These are phyloP conservation scores for Sphagnum tenellum DNA, from an alignment of 225 moss, liverwort and hornwort genomes.

Conservation along the genomic window DNA sequence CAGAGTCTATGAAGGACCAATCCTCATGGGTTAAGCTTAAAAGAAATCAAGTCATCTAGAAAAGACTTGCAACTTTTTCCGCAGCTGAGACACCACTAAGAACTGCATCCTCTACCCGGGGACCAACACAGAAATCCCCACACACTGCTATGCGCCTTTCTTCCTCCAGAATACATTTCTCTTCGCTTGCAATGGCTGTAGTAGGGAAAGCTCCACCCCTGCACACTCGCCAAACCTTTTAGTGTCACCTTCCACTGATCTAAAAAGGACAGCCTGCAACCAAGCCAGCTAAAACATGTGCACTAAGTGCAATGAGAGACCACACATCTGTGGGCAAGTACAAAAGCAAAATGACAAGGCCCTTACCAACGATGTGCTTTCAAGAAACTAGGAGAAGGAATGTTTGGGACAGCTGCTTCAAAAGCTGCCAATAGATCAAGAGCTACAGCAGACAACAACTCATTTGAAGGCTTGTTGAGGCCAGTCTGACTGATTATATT, in stretches of 20 bases:
- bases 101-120: conserved; percentile 72
- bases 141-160: conserved; percentile 53
- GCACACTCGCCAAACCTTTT: too few relatives aligned
- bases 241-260: too few relatives aligned
- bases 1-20: too few relatives aligned
- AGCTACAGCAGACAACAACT: conserved; percentile 56
- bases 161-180: conserved; percentile 44
- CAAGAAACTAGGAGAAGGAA: conserved; percentile 46
- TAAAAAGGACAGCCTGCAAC: too few relatives aligned
- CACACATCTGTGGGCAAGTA: too few relatives aligned
- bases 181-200: conserved; percentile 35
- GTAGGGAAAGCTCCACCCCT: conserved; percentile 96
- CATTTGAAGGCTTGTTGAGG: conserved; percentile 62
- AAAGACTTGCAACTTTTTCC: conserved; percentile 22
- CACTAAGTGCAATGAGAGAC: too few relatives aligned
- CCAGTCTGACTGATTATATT: conserved; percentile 55
- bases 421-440: conserved; percentile 64
- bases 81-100: conserved; percentile 70
- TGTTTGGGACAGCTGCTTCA: conserved; percentile 46
- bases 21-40: too few relatives aligned
- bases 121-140: conserved; percentile 77
- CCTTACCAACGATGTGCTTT: conserved; percentile 89
- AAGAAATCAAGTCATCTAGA: conserved; percentile 4
- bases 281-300: too few relatives aligned
- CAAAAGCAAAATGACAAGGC: too few relatives aligned